phyloP scores from a whole-genome alignment of 1,139 yeast genomes.

The Candida anutae region DNA sequence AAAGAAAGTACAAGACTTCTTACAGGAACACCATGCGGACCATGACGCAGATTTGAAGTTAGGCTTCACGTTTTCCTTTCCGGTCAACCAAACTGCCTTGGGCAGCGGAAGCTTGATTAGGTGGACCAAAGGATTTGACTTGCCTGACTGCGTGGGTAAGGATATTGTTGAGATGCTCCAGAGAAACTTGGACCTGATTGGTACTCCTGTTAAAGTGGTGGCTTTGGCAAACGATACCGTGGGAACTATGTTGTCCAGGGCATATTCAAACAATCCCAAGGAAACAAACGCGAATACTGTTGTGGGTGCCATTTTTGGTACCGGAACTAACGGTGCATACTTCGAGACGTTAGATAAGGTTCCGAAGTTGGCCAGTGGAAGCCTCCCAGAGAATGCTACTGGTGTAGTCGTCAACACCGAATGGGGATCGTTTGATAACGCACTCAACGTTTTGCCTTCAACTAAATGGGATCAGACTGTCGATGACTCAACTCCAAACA shows the following conservation, averaged over 20 bases:
- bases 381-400: conserved; percentile 38
- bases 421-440: conserved; percentile 95
- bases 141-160: conserved; percentile 73
- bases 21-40: conserved; percentile 55
- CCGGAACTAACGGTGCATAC: conserved; percentile 96
- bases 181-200: conserved; percentile 48
- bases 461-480: conserved; percentile 67
- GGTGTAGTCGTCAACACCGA: conserved; percentile 92
- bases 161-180: conserved; percentile 76
- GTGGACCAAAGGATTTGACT: conserved; percentile 93
- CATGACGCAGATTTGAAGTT: conserved; percentile 43
- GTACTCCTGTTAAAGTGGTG: conserved; percentile 64
- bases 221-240: conserved; percentile 95
- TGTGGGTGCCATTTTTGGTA: conserved; percentile 87
- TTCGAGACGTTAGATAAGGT: conserved; percentile 66
- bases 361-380: conserved; percentile 43
- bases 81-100: conserved; percentile 77
- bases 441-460: conserved; percentile 59
- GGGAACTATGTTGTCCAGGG: conserved; percentile 82
- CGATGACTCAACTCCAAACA: conserved; percentile 71
- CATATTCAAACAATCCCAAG: conserved; percentile 57
- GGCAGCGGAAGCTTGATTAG: conserved; percentile 73
- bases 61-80: conserved; percentile 92
- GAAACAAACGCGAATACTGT: conserved; percentile 63
- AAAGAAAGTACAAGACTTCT: conserved; percentile 53